Percentiles rank a stretch among this genome's conserved stretches.
Conservation (phyloP, 805 yeast species). For the Scheffersomyces coipomensis region DNA sequence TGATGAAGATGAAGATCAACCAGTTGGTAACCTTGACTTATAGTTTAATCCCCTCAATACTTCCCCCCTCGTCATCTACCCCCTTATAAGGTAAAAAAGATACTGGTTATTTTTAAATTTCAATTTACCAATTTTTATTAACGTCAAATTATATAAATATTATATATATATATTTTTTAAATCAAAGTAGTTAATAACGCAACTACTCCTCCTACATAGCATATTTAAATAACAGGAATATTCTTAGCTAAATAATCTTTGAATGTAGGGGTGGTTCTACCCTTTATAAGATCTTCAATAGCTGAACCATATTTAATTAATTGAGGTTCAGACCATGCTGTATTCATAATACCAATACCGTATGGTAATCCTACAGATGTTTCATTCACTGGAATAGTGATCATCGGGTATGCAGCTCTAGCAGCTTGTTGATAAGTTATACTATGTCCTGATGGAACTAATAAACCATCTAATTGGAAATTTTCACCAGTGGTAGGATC, state of each 20-base stretch:
- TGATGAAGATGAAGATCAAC: conserved; percentile 40
- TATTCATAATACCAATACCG: conserved; percentile 24
- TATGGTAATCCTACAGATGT: conserved; percentile 20
- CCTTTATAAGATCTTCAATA: conserved; percentile 19
- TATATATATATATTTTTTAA: background rate
- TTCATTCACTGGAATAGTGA: conserved; percentile 21
- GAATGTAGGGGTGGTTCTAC: conserved; percentile 17
- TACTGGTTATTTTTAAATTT: too few species aligned
- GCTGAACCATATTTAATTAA: conserved; percentile 26
- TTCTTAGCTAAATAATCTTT: conserved; percentile 20
- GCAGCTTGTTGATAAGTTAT: conserved; percentile 27
- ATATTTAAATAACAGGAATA: conserved; percentile 14
- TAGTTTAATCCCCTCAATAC: background rate
- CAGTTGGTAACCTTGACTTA: conserved; percentile 34
- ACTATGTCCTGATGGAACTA: conserved; percentile 10
- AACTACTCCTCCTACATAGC: background rate
- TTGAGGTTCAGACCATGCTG: conserved; percentile 23
- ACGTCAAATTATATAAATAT: too few species aligned
- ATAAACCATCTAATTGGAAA: conserved; percentile 16
- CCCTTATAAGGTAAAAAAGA: too few species aligned
- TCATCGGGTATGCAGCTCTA: conserved; percentile 26
- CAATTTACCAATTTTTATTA: too few species aligned
- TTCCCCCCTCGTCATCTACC: too few species aligned
- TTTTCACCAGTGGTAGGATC: conserved; percentile 19
- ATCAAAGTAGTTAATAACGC: too few species aligned